Conservation (phyloP, 2,329 filamentous ascomycete species). For the Graphiopsis chlorocephala region DNA sequence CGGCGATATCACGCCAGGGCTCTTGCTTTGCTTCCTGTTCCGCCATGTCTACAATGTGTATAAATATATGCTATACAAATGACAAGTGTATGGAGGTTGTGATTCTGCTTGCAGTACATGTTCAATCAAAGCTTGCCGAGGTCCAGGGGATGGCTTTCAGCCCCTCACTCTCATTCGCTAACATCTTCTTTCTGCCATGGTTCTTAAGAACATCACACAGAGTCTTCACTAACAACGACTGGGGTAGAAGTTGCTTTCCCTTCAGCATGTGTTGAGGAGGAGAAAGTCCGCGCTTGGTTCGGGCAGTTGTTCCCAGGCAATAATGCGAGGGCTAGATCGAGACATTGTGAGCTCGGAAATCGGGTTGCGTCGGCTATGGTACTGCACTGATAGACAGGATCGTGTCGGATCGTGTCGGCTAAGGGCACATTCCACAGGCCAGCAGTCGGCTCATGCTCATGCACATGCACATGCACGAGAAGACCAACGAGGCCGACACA, state of each 20-base stretch:
- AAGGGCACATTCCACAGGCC: not conserved
- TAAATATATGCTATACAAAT: not conserved
- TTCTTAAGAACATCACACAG: not conserved
- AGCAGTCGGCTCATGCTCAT: not conserved
- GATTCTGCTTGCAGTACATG: not conserved
- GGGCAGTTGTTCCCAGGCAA: not conserved
- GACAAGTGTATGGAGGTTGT: not conserved
- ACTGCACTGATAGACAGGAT: not conserved
- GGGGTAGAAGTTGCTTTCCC: not conserved
- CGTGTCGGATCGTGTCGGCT: no score
- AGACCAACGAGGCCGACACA: not conserved
- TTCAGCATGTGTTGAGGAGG: not conserved
- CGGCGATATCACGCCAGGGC: constrained; percentile 42
- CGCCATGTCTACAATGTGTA: not conserved
- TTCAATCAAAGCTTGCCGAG: not conserved
- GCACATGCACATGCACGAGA: not conserved
- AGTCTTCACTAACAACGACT: not conserved
- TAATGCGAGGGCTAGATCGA: not conserved
- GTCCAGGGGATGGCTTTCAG: not conserved
- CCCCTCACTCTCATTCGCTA: not conserved
- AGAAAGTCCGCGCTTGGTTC: not conserved
- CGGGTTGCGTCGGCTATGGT: not conserved
- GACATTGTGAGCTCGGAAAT: not conserved
- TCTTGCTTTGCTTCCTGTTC: constrained; percentile 6
- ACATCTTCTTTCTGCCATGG: not conserved